phyloP scores from a whole-genome alignment of 257 asterid genomes.

The Solanum neorickii region DNA sequence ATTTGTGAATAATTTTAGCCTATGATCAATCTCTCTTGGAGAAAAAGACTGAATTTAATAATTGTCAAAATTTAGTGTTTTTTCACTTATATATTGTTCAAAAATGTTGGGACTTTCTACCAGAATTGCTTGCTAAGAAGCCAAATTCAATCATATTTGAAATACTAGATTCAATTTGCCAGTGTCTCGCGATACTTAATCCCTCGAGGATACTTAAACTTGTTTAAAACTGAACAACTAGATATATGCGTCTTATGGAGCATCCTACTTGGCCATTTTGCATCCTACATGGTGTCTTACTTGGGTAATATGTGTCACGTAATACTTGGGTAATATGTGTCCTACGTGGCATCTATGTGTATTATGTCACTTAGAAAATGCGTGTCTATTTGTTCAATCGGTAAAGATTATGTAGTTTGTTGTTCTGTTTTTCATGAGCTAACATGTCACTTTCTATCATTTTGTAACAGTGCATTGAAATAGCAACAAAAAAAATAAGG shows the following conservation, averaged over 20 bases:
- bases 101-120: not conserved
- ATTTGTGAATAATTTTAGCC: not conserved
- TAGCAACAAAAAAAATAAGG: not conserved
- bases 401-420: not conserved
- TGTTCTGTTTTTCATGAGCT: not conserved
- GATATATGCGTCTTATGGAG: too few species aligned
- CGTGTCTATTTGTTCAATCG: not conserved
- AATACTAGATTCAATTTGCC: not conserved
- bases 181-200: not conserved
- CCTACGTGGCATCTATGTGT: not conserved
- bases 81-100: not conserved
- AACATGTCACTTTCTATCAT: not conserved
- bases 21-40: not conserved
- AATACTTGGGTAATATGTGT: not conserved
- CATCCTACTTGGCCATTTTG: too few species aligned
- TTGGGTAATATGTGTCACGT: not conserved
- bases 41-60: not conserved
- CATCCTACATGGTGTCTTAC: too few species aligned
- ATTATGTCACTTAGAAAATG: not conserved
- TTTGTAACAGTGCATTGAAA: not conserved
- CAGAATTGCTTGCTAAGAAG: not conserved
- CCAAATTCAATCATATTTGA: not conserved
- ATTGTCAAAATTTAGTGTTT: not conserved
- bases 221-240: too few species aligned
- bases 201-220: too few species aligned